phyloP scores from a whole-genome alignment of 495 filamentous ascomycete genomes.

The Lasiosphaeria ovina region DNA sequence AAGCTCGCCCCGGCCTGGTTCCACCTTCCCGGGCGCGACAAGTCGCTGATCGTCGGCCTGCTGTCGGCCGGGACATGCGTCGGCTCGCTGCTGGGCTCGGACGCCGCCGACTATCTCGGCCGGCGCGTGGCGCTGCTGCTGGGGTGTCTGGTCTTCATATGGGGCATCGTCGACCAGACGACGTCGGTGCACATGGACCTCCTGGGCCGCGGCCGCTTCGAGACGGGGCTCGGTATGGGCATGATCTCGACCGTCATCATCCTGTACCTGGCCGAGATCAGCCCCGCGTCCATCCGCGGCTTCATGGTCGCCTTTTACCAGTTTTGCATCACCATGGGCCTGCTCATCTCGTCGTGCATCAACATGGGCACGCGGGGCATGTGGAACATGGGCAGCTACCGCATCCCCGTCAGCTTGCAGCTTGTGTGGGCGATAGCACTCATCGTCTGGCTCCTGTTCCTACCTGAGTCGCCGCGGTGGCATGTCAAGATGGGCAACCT shows the following conservation, averaged over 20 bases:
- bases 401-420: conserved; percentile 76
- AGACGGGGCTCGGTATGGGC: conserved; percentile 78
- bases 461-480: conserved; percentile 80
- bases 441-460: conserved; percentile 61
- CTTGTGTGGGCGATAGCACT: conserved; percentile 77
- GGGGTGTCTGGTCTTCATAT: conserved; percentile 61
- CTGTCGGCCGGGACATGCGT: conserved; percentile 86
- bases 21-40: conserved; percentile 1
- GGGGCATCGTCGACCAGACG: conserved; percentile 78
- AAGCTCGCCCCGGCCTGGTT: conserved; percentile 6
- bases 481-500: conserved; percentile 68
- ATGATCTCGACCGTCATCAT: conserved; percentile 57
- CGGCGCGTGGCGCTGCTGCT: conserved; percentile 68
- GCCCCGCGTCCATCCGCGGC: conserved; percentile 75
- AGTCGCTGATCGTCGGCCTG: conserved; percentile 74
- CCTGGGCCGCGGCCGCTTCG: conserved; percentile 69
- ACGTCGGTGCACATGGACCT: conserved; percentile 60
- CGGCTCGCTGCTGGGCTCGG: conserved; percentile 65
- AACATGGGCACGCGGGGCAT: conserved; percentile 67
- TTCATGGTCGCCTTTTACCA: conserved; percentile 77
- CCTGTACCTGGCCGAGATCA: conserved; percentile 77
- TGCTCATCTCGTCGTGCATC: conserved; percentile 74
- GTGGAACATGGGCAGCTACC: conserved; percentile 64
- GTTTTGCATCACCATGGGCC: conserved; percentile 74
- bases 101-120: conserved; percentile 68